Base-by-base conservation (phyloP, 768 basidiomycete species). In the Tulasnella sp. region DNA sequence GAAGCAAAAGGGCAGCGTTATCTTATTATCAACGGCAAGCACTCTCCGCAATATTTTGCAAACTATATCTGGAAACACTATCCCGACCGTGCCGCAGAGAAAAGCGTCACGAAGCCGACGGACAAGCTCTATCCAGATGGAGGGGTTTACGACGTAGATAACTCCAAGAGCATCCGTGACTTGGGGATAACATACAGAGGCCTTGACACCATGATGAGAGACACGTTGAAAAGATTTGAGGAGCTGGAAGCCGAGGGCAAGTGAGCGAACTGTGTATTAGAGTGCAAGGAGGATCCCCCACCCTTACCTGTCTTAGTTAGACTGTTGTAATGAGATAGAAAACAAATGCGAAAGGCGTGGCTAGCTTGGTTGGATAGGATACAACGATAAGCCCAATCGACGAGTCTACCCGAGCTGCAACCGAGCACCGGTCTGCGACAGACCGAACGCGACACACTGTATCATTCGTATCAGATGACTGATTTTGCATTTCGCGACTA, bases 1-100 rank as follows among this genome's bases (percentile, higher is more conserved):
- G 46, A 34, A 21, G 72, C 80, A n/a, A 56, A 68, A 34, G 78
- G 78, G 71, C 77, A 80, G 38, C 80, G 77, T 19, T 80, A 80
- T 42, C 68, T 80, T 21, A 80, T 78, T n/a, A 78, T 58, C 36
- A 72, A 40, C 71, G 77, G 80, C 14, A 48, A 38, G 24, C 74
- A 79, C 71, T 79, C 78, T 42, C 62, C 78, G 27, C 78, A 79
- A 27, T 68, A 79, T n/a, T 48, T 72, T 27, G 31, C 71, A 21
- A 68, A 79, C 31, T 39, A 72, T 27, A 74, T 52, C 39, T 74
- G 78, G 48, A 38, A 80, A 56, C 80, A 80, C 36, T 62, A 75
- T 48, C 77, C 77, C 31, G 62, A 80, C 31, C 77, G 77, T 48
- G 77, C 77, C 58, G 40, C 27, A 4, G 71, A 46, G 68, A 52